Conservation (phyloP, 225 moss, liverwort and hornwort species). For the Anthoceros angustus region DNA sequence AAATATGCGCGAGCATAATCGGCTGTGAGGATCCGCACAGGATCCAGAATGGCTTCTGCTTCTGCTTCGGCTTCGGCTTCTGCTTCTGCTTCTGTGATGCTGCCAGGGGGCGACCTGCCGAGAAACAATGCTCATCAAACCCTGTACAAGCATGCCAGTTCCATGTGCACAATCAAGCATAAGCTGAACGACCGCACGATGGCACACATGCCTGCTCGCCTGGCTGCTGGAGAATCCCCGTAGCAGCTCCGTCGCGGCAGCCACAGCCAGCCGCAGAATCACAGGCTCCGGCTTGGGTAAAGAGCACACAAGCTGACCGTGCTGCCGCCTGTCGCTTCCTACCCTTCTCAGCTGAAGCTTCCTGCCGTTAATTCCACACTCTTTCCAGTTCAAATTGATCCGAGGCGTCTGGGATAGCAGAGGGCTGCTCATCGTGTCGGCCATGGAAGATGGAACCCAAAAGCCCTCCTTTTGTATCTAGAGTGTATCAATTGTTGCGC, state of each 20-base stretch:
- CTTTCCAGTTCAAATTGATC: no score
- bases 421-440: no score
- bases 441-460: no score
- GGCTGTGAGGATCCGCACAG: slow-evolving; percentile 35
- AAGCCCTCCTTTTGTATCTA: no score
- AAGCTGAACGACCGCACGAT: not conserved
- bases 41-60: slow-evolving; percentile 12
- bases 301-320: not conserved
- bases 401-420: no score
- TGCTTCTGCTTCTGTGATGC: slow-evolving; percentile 10
- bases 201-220: not conserved
- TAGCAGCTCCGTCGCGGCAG: slow-evolving; percentile 37
- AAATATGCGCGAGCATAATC: slow-evolving; percentile 58
- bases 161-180: not conserved
- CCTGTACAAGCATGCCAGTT: not conserved
- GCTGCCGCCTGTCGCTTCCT: no score
- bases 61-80: slow-evolving; percentile 13
- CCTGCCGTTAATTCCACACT: no score
- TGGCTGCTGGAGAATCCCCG: slow-evolving; percentile 29
- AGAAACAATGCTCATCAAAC: not conserved
- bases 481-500: no score
- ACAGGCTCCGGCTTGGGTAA: slow-evolving; percentile 20
- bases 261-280: slow-evolving; percentile 40
- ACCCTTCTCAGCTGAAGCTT: no score
- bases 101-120: slow-evolving; percentile 12